Conservation (phyloP, 2,329 filamentous ascomycete species). For the Microcyclospora tardicrescens region DNA sequence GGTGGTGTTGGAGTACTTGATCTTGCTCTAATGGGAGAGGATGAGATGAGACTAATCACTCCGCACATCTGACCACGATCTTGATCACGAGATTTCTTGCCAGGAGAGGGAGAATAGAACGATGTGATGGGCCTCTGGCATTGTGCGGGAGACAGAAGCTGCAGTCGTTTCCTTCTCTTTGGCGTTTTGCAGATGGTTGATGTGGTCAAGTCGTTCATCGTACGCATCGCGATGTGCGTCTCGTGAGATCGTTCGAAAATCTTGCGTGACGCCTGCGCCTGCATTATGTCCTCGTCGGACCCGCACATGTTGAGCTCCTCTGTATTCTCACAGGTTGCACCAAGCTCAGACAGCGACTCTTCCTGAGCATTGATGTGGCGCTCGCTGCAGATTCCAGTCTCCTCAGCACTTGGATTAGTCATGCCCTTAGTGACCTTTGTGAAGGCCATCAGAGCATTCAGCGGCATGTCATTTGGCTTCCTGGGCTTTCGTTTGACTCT, state of each 20-base stretch:
- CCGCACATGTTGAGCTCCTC: constrained; percentile 3
- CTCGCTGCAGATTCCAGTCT: background rate
- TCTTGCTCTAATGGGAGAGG: constrained; percentile 5
- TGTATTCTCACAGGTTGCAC: background rate
- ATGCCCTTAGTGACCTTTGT: constrained; percentile 8
- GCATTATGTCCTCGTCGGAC: constrained; percentile 9
- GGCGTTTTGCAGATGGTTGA: no score
- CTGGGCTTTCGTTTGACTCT: background rate
- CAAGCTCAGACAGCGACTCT: background rate
- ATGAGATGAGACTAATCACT: constrained; percentile 20
- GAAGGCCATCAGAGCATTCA: constrained; percentile 10
- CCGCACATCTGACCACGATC: constrained; percentile 3
- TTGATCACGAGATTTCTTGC: constrained; percentile 5
- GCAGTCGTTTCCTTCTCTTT: no score
- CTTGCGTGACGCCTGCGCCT: constrained; percentile 13
- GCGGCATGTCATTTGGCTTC: constrained; percentile 4
- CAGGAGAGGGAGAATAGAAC: constrained; percentile 17
- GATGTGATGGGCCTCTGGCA: constrained; percentile 11
- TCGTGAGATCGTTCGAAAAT: no score
- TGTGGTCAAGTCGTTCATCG: no score
- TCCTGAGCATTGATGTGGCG: no score
- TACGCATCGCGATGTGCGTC: no score
- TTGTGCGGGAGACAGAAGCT: constrained; percentile 11
- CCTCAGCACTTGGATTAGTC: background rate
- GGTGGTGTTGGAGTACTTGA: constrained; percentile 9